Conservation (phyloP, 1,139 yeast genomes). For the Candida gigantensis region DNA sequence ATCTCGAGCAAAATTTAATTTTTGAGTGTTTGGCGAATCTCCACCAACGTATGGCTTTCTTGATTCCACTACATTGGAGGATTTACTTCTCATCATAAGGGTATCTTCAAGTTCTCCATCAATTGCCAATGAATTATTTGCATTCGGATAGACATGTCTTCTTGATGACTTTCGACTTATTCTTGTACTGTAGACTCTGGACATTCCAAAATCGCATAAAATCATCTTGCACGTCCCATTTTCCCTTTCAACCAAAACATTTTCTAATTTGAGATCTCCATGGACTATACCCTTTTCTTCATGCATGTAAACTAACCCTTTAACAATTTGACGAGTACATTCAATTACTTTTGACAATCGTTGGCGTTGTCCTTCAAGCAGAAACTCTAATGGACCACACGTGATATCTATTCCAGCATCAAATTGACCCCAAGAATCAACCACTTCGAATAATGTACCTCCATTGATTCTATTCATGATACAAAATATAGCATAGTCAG, state of each 20-base stretch:
- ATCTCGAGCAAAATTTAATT: constrained; percentile 24
- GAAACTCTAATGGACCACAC: constrained; percentile 34
- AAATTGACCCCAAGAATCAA: constrained; percentile 62
- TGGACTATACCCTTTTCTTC: constrained; percentile 67
- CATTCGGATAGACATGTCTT: constrained; percentile 6
- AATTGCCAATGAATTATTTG: constrained; percentile 2
- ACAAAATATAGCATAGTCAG: constrained; percentile 66
- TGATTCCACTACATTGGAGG: constrained; percentile 38
- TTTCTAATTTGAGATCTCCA: constrained; percentile 88
- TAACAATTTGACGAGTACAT: constrained; percentile 48
- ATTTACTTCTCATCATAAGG: constrained; percentile 46
- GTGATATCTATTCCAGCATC: constrained; percentile 28
- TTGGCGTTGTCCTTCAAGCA: constrained; percentile 26
- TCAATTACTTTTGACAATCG: constrained; percentile 24
- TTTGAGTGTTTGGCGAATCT: constrained; percentile 26
- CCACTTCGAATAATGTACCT: constrained; percentile 82
- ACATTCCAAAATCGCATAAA: constrained; percentile 91
- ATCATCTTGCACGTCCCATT: constrained; percentile 35
- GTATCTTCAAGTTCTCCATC: constrained; percentile 14
- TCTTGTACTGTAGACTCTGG: constrained; percentile 36
- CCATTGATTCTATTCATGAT: constrained; percentile 71
- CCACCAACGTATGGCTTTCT: constrained; percentile 40
- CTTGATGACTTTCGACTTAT: constrained; percentile 29
- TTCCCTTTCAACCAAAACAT: constrained; percentile 59
- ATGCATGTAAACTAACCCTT: constrained; percentile 74